Evolutionary conservation across 768 basidiomycete genomes (phyloP).

Genomic region (Termitomyces sp.): DNA sequence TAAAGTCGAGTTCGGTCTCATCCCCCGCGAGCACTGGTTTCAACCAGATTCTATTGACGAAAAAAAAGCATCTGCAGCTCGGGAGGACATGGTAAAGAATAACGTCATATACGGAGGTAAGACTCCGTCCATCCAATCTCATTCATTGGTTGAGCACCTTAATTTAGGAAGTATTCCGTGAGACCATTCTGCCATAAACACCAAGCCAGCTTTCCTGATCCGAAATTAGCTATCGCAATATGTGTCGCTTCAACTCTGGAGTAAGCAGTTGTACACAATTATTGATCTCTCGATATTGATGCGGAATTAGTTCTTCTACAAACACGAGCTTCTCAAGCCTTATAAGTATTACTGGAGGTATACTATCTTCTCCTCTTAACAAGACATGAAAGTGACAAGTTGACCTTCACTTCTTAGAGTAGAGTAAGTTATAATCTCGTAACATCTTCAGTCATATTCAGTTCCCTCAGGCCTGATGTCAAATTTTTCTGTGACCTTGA

Average conservation of each 20-base stretch:
- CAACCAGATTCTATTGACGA: conserved; percentile 84
- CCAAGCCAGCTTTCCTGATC: neutral
- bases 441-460: neutral
- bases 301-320: conserved; percentile 69
- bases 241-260: conserved; percentile 96
- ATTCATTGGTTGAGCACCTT: neutral
- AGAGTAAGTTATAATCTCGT: conserved; percentile 28
- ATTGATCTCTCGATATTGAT: neutral
- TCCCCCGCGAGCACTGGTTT: conserved; percentile 71
- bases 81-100: conserved; percentile 65
- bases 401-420: conserved; percentile 24
- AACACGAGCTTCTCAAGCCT: conserved; percentile 70
- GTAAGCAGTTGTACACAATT: conserved; percentile 37
- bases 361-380: neutral
- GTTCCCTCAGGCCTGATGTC: conserved; percentile 60
- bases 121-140: conserved; percentile 5
- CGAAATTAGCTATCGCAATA: conserved; percentile 70
- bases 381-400: neutral
- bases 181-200: conserved; percentile 19
- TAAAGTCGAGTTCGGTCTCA: conserved; percentile 68
- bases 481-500: conserved; percentile 85
- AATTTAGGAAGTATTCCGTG: conserved; percentile 71
- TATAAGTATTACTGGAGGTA: conserved; percentile 86
- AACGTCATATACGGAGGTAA: conserved; percentile 64
- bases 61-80: conserved; percentile 50